Evolutionary conservation across 2,329 filamentous ascomycete species (phyloP), one percentile per base, ranked within the genome.

Genomic region (Stagonosporopsis vannaccii): DNA sequence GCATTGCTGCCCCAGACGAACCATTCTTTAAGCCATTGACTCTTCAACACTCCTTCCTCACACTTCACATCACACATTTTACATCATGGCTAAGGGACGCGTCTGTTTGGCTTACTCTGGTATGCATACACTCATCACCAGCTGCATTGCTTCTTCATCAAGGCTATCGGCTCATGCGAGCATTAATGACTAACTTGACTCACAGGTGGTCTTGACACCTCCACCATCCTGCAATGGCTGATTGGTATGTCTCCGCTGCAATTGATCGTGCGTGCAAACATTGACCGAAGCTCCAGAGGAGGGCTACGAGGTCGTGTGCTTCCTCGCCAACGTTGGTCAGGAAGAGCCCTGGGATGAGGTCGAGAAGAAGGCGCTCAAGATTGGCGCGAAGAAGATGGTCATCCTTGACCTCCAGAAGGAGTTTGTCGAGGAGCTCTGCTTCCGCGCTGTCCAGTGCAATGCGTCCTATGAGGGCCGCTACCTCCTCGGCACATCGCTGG

Each of bases 391-490:
- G 78, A 84, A 85, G 79, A 85, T 88, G 75, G 76, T 82, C 72
- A 79, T 84, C 56, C 78, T 81, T 61, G 85, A 95, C 75, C 82
- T 94, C 51, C 85, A 87, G 69, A 82, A 82, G 66, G 88, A 91
- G 77, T 93, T 95, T 70, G 85, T 95, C 65, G 89, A 92, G 67
- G 85, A 94, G 80, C 83, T 95, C 40, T 89, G 88, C 81, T 93
- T 88, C 84, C 88, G 85, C 48, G 90, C 91, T 59, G 85, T 95
- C 61, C 89, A 91, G 77, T 91, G 87, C 78, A 85, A 84, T 67
- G 82, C 82, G 61, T 73, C 75, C 48, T 80, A 80, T 72, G 78
- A 92, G 80, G 87, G 87, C 71, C 70, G 71, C 42, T 75, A 75
- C 61, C 69, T 75, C n/a, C 73, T 76, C 56, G 85, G 85, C 58